Evolutionary conservation across 2,329 filamentous ascomycete species (phyloP).

Genomic region (Daldinia eschscholtzii): DNA sequence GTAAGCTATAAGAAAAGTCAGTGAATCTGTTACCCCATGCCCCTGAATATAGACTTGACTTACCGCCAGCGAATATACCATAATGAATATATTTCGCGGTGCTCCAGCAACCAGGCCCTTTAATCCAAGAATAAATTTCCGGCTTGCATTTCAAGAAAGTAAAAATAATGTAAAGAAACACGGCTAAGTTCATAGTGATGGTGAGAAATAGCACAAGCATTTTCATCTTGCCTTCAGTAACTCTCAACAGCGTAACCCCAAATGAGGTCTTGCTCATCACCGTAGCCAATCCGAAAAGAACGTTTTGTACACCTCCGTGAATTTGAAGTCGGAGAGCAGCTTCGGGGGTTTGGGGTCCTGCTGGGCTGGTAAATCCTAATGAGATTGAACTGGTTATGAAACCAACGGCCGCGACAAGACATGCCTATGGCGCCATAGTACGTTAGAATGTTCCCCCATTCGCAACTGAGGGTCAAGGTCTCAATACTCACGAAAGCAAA

Average conservation of each 20-base stretch:
- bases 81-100: slow-evolving; percentile 41
- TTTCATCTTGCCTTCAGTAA: slow-evolving; percentile 39
- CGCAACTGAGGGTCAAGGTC: too few relatives aligned
- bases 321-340: slow-evolving; percentile 37
- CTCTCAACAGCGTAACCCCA: slow-evolving; percentile 41
- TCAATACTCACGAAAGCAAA: slow-evolving; percentile 37
- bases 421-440: slow-evolving; percentile 12
- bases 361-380: slow-evolving; percentile 43
- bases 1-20: slow-evolving; percentile 38
- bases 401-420: slow-evolving; percentile 34
- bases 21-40: background rate
- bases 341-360: slow-evolving; percentile 26
- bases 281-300: slow-evolving; percentile 41
- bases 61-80: slow-evolving; percentile 42
- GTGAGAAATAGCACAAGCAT: slow-evolving; percentile 35
- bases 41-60: slow-evolving; percentile 1
- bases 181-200: slow-evolving; percentile 41
- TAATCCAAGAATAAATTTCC: slow-evolving; percentile 40
- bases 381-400: slow-evolving; percentile 39
- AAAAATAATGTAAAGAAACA: slow-evolving; percentile 44
- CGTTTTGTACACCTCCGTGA: slow-evolving; percentile 44
- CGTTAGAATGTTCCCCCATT: slow-evolving; percentile 8
- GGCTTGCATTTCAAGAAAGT: slow-evolving; percentile 45
- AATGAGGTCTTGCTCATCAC: slow-evolving; percentile 46
- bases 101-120: slow-evolving; percentile 41